Conservation (phyloP, 495 filamentous ascomycete genomes). For the Diplogelasinospora grovesii region DNA sequence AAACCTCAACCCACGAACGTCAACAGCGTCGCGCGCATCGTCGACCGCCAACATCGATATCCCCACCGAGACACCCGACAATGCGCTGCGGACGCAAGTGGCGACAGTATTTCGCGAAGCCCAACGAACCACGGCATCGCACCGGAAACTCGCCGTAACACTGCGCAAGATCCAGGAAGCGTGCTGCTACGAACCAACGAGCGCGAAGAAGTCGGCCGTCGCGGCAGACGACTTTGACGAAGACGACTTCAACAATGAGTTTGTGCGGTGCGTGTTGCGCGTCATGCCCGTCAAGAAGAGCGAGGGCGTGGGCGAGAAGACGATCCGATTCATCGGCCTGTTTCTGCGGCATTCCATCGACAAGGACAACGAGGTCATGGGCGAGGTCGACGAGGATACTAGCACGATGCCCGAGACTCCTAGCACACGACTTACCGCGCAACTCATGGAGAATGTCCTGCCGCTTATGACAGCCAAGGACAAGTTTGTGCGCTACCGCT, state of each 20-base stretch:
- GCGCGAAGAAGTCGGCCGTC: slow-evolving; percentile 40
- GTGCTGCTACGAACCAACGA: slow-evolving; percentile 70
- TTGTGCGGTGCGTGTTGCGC: slow-evolving; percentile 72
- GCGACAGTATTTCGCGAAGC: slow-evolving; percentile 79
- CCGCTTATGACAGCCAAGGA: slow-evolving; percentile 76
- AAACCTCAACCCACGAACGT: slow-evolving; percentile 42
- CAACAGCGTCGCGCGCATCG: slow-evolving; percentile 52
- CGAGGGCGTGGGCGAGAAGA: slow-evolving; percentile 80
- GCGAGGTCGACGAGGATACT: slow-evolving; percentile 48
- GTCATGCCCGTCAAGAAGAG: slow-evolving; percentile 85
- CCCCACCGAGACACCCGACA: slow-evolving; percentile 66
- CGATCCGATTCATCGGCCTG: slow-evolving; percentile 74
- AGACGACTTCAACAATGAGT: slow-evolving; percentile 78
- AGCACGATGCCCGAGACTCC: slow-evolving; percentile 71
- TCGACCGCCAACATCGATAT: slow-evolving; percentile 54
- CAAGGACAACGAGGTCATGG: slow-evolving; percentile 58
- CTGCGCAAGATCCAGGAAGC: slow-evolving; percentile 82
- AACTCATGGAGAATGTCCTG: slow-evolving; percentile 62
- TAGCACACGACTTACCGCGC: slow-evolving; percentile 63
- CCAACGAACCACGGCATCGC: slow-evolving; percentile 78
- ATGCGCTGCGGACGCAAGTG: slow-evolving; percentile 66
- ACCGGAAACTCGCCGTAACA: slow-evolving; percentile 80
- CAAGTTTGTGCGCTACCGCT: slow-evolving; percentile 83
- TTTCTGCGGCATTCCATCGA: slow-evolving; percentile 79
- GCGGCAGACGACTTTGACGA: slow-evolving; percentile 62